phyloP scores from a whole-genome alignment of 371 early-diverging fungal species.

The Mortierella sp. region DNA sequence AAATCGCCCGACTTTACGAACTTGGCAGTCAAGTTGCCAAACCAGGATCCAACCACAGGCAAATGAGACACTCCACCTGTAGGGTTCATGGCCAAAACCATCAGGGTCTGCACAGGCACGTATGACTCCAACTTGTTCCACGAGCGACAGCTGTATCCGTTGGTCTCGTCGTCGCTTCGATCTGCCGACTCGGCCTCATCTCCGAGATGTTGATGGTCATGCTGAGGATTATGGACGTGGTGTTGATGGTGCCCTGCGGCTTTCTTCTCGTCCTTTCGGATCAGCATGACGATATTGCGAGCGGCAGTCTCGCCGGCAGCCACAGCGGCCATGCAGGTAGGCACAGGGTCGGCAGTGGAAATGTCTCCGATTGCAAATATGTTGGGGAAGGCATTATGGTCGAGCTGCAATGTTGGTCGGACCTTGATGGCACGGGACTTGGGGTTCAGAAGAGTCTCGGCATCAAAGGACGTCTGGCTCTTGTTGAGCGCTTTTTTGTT shows the following conservation, averaged over 20 bases:
- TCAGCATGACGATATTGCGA: slow-evolving; percentile 39
- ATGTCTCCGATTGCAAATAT: slow-evolving; percentile 82
- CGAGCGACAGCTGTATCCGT: slow-evolving; percentile 24
- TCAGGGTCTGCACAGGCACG: slow-evolving; percentile 16
- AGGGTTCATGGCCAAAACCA: slow-evolving; percentile 55
- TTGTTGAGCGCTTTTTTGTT: not conserved
- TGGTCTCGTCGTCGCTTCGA: not conserved
- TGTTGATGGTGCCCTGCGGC: not conserved
- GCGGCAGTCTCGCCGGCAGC: slow-evolving; percentile 37
- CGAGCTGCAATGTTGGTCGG: slow-evolving; percentile 73
- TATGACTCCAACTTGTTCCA: slow-evolving; percentile 38
- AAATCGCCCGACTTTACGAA: slow-evolving; percentile 34
- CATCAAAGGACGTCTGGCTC: slow-evolving; percentile 1
- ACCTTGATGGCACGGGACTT: slow-evolving; percentile 65
- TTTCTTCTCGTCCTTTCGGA: slow-evolving; percentile 10
- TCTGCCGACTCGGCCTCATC: not conserved
- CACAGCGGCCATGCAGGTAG: slow-evolving; percentile 37
- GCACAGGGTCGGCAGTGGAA: slow-evolving; percentile 64
- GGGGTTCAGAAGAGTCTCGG: slow-evolving; percentile 40
- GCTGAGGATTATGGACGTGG: not conserved
- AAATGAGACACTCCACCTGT: slow-evolving; percentile 39
- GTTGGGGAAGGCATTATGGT: slow-evolving; percentile 67
- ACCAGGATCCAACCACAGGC: slow-evolving; percentile 37
- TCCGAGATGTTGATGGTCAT: not conserved
- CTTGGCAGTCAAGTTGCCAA: slow-evolving; percentile 33